Conservation (phyloP, 768 basidiomycete species). For the Mycena alexandri region DNA sequence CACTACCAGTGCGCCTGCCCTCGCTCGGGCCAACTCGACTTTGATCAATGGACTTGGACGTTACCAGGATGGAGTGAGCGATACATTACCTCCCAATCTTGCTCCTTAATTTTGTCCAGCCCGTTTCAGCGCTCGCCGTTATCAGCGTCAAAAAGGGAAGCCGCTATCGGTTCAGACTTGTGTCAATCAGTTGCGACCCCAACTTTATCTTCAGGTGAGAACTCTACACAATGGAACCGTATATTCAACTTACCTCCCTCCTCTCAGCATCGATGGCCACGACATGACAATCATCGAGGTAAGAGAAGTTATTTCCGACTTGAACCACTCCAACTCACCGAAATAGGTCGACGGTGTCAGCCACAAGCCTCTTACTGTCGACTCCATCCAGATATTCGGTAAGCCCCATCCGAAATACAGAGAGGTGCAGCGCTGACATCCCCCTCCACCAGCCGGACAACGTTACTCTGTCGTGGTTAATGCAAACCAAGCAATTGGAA, state of each 20-base stretch:
- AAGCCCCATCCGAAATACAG: constrained; percentile 37
- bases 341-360: constrained; percentile 48
- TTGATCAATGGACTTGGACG: constrained; percentile 63
- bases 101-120: constrained; percentile 22
- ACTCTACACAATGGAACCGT: neutral
- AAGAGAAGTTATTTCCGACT: no score
- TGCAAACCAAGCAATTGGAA: constrained; percentile 51
- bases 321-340: no score
- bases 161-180: constrained; percentile 62
- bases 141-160: constrained; percentile 51
- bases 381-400: constrained; percentile 53
- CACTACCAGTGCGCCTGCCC: constrained; percentile 39
- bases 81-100: no score
- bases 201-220: constrained; percentile 54
- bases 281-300: constrained; percentile 40
- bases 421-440: constrained; percentile 11
- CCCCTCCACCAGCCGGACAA: constrained; percentile 47
- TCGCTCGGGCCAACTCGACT: constrained; percentile 40
- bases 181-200: constrained; percentile 60
- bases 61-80: constrained; percentile 49
- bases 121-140: constrained; percentile 51
- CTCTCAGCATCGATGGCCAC: constrained; percentile 62
- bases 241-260: neutral
- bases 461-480: constrained; percentile 59
- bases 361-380: constrained; percentile 51